Evolutionary conservation across 2,329 filamentous ascomycete genomes (phyloP), one percentile per base, ranked within the genome.

Genomic region (Periconia sp.): DNA sequence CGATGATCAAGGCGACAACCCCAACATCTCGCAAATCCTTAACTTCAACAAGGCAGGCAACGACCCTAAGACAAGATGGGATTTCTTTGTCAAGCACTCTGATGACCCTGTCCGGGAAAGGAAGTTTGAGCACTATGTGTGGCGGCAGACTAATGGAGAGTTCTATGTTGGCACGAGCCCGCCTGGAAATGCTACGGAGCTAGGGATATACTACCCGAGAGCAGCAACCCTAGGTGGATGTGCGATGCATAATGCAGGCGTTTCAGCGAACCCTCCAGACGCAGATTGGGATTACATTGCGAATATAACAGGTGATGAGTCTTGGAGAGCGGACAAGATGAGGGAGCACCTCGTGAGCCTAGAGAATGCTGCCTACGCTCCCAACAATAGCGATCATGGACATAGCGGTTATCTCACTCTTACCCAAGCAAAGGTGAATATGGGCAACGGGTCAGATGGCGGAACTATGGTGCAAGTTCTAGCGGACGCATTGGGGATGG

Each of bases 31-130:
- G 10, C 73, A 81, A 3, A 79, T 81, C 3, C 74, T 77, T 2
- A 71, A 81, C 45, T 74, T 79, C 18, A 71, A 74, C 36, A 70
- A 74, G 12, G 74, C 78, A 2, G 78, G 75, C 5, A 78, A 84
- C 50, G 77, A 82, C 43, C 71, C 73, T 17, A 70, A 73, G 3
- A 76, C 81, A 54, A 67, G 73, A 32, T 86, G 82, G 83, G 77
- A 83, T 54, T 85, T 78, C 62, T 86, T 79, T 44, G 79, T 84
- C 7, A 76, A 77, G 26, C 82, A 85, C 56, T 84, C 82, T 54
- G 70, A 73, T 4, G 73, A 84, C 43, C 65, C 78, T 22, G 63
- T 65, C 17, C 71, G 75, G 19, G 75, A 80, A 48, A 69, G 72
- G 16, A 70, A 72, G 43, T 80, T 85, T 56, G 80, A 52, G 56